Conservation (phyloP, 1,139 yeast species). For the Chernovozyma sophiae-reginae region DNA sequence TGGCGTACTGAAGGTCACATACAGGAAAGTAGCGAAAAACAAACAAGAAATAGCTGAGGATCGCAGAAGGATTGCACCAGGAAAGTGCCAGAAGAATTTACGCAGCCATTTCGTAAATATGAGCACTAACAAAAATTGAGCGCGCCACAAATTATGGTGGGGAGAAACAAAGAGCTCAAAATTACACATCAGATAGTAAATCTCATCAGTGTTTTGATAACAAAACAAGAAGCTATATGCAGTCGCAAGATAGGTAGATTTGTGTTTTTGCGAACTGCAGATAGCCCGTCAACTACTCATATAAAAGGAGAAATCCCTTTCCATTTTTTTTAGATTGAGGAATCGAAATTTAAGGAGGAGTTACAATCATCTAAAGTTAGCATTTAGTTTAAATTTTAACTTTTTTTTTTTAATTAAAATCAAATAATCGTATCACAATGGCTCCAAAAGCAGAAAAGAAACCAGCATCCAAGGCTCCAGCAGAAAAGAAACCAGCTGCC, state of each 20-base stretch:
- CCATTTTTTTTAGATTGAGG: not conserved
- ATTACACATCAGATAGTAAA: too few relatives aligned
- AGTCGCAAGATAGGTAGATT: too few relatives aligned
- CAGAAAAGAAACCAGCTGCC: conserved; percentile 94
- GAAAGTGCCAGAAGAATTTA: not conserved
- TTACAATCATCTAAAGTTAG: too few relatives aligned
- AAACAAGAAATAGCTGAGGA: not conserved
- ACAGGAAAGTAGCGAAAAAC: conserved; percentile 1
- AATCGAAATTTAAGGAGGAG: not conserved
- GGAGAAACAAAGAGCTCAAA: too few relatives aligned
- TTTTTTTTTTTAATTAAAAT: conserved; percentile 11
- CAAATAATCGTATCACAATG: conserved; percentile 46
- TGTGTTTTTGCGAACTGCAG: too few relatives aligned
- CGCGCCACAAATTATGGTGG: too few relatives aligned
- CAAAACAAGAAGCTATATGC: too few relatives aligned
- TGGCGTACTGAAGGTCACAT: not conserved
- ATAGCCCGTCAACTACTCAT: too few relatives aligned
- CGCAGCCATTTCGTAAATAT: not conserved
- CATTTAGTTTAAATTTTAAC: conserved; percentile 2
- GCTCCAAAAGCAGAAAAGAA: conserved; percentile 98
- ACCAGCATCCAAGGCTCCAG: conserved; percentile 99
- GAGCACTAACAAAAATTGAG: not conserved
- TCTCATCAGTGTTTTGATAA: not conserved
- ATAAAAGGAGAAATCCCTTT: conserved; percentile 10
- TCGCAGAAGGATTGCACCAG: not conserved